Base-by-base conservation (phyloP, 202 grass and related monocot genomes). In the Dendrocalamus latiflorus region DNA sequence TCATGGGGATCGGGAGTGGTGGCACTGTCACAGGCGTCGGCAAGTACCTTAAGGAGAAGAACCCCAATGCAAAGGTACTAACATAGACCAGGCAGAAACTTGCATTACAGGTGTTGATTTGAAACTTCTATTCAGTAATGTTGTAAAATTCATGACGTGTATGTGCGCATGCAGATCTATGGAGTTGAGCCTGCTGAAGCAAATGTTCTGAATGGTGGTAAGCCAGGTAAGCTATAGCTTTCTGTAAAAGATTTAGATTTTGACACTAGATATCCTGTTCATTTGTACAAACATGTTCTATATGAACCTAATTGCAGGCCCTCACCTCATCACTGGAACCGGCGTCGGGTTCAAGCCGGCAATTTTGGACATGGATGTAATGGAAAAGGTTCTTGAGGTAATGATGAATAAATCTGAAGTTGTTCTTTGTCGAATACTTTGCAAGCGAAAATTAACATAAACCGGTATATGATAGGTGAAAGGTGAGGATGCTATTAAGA, bases 281-380 rank as follows among this genome's bases (percentile, higher is more conserved):
- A 5, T 74, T 64, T 76, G 15, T 68, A 10, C 60, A 68, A 6
- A 77, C 75, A 65, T 18, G 63, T 5, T 57, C 68, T 25, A 18
- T 50, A 6, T 34, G 57, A 85, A 86, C 39, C 22, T 68, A 36
- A 77, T 73, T 89, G 6, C 76, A 97, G 92, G 95, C 22, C 90
- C 90, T 72, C 92, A 97, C 72, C 88, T 91, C 62, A 97, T 97
- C 44, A 94, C 92, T 76, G 95, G 95, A 55, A 97, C 94, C 64
- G 92, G 92, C 67, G 92, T 97, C 36, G 95, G 92, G 39, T 97
- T 97, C 54, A 97, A 97, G 82, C 95, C 95, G 6, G 85, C 78
- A 51, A 98, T 98, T 82, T 84, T 98, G 78, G 90, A 98, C 75
- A 98, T 94, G 92, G 92, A 97, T 87, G 65, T 94, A 24, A 94